Base-by-base conservation (phyloP, 805 yeast genomes). In the Metschnikowia rubicola region DNA sequence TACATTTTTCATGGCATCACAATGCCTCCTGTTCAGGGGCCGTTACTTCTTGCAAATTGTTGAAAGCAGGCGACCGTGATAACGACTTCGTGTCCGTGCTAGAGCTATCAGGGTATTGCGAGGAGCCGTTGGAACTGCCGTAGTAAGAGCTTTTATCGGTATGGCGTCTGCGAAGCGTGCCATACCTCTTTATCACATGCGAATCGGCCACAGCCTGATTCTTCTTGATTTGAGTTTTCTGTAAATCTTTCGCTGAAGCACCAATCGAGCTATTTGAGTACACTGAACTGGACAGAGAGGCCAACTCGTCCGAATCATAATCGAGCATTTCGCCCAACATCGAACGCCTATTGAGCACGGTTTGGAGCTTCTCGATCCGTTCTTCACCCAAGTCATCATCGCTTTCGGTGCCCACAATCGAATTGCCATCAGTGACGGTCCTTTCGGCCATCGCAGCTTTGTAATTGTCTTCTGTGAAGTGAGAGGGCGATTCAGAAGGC, bases 241-340 rank as follows among this genome's bases (percentile, higher is more conserved):
- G 13, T 10, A 35, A 33, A 8, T 37, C 38, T 10, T 26, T 12
- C 10, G 13, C 21, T 3, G 43, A 39, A 9, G 6, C 35, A 3
- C 13, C 40, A 8, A 30, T 13, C 9, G 41, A 36, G 31, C 31
- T 38, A 11, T 12, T 26, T 13, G 51, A 39, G 30, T 28, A 43
- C 26, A 41, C 30, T 31, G 47, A 43, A 38, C 51, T 39, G n/a
- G 44, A n/a, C 41, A 21, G 31, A 6, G 49, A 46, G 21, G 38
- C 51, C 15, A 55, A 58, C 15, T 53, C 55, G 30, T 63, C 67
- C 8, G 75, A 70, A n/a, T 62, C 64, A 52, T 72, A 70, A 44
- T 71, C 76, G 46, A 72, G 60, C 77, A 72, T 71, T 10, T 72
- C 75, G 30, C 75, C 73, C 51, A 72, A 58, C 56, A 72, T 65